These are phyloP conservation scores for Papilionanthe hybrid DNA, from an alignment of 116 monocot species.

Conservation along the genomic window DNA sequence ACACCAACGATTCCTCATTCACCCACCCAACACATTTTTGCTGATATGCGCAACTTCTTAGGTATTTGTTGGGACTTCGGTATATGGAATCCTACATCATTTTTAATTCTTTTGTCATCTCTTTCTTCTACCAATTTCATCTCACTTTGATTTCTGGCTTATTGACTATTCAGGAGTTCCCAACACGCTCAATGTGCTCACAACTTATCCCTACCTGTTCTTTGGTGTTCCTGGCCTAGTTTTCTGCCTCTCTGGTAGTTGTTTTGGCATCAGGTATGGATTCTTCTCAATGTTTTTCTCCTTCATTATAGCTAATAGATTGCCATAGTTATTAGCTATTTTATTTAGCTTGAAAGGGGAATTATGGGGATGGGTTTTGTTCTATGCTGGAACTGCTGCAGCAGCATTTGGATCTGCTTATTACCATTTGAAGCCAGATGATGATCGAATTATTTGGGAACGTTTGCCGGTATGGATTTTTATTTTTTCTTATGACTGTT, in stretches of 20 bases:
- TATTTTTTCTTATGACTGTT: background rate
- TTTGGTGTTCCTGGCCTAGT: slow-evolving; percentile 67
- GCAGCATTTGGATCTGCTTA: slow-evolving; percentile 86
- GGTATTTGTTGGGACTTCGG: slow-evolving; percentile 4
- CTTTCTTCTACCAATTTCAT: background rate
- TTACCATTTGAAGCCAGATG: slow-evolving; percentile 91
- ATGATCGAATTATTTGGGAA: slow-evolving; percentile 76
- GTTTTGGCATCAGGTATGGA: slow-evolving; percentile 64
- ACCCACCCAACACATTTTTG: slow-evolving; percentile 48
- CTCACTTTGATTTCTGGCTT: background rate
- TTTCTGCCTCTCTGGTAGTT: slow-evolving; percentile 59
- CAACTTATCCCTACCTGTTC: slow-evolving; percentile 65
- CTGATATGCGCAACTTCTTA: slow-evolving; percentile 63
- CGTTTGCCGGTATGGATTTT: slow-evolving; percentile 56
- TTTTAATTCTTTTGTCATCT: background rate
- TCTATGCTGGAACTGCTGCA: slow-evolving; percentile 51
- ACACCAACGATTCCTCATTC: slow-evolving; percentile 47
- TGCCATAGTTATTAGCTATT: background rate
- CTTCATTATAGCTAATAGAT: background rate
- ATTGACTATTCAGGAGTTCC: slow-evolving; percentile 56
- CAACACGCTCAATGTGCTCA: slow-evolving; percentile 83
- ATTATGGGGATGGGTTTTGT: slow-evolving; percentile 72
- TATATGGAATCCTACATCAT: background rate
- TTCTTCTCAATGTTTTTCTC: background rate
- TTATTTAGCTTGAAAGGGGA: slow-evolving; percentile 65